Conservation (phyloP, 805 yeast species). For the Starmera caribaea region DNA sequence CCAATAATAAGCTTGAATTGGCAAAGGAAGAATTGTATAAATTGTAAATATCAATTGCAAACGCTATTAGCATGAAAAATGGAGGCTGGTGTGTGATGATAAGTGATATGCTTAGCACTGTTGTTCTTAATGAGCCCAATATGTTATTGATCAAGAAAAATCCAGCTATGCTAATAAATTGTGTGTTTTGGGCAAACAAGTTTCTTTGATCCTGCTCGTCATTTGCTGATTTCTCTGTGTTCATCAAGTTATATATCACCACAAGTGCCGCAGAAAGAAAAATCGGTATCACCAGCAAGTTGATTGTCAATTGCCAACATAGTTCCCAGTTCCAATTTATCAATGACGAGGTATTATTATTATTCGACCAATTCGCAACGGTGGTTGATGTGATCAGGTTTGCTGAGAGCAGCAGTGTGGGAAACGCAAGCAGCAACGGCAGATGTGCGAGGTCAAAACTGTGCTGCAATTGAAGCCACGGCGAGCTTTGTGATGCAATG, state of each 20-base stretch:
- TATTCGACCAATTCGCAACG: neutral
- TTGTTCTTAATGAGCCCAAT: constrained; percentile 17
- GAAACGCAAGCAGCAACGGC: constrained; percentile 19
- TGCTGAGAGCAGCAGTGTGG: constrained; percentile 15
- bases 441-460: neutral
- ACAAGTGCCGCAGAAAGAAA: neutral
- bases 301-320: neutral
- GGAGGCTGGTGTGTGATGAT: constrained; percentile 9
- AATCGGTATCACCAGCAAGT: neutral
- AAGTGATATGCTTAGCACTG: constrained; percentile 10
- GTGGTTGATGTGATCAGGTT: constrained; percentile 6
- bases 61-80: constrained; percentile 1
- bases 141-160: constrained; percentile 7
- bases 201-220: neutral
- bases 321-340: constrained; percentile 1
- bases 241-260: neutral
- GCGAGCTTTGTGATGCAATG: no score
- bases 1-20: neutral
- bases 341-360: no score
- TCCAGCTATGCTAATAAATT: constrained; percentile 4
- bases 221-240: neutral
- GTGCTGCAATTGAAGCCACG: no score
- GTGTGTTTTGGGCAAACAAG: constrained; percentile 1
- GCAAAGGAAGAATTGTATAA: constrained; percentile 1
- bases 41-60: constrained; percentile 8